Conservation (phyloP, 2,329 filamentous ascomycete species). For the Fusarium musae region DNA sequence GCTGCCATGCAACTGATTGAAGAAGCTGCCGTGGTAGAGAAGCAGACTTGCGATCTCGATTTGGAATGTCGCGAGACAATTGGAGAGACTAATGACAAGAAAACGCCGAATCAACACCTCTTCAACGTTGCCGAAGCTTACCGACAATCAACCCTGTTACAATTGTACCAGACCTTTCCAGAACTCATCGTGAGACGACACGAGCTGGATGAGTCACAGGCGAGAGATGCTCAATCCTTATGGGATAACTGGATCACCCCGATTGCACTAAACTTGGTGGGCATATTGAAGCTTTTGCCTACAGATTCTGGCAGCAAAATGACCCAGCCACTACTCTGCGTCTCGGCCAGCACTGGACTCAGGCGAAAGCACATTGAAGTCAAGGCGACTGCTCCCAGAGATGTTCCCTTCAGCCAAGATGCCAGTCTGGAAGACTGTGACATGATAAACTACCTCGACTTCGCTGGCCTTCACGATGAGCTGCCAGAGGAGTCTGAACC, state of each 20-base stretch:
- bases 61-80: not conserved
- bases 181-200: not conserved
- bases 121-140: not conserved
- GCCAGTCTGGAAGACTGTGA: not conserved
- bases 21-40: not conserved
- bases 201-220: not conserved
- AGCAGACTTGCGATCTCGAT: not conserved
- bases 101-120: not conserved
- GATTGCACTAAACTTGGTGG: not conserved
- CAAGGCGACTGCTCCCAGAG: not conserved
- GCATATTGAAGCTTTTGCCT: not conserved
- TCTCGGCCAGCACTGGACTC: not conserved
- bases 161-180: not conserved
- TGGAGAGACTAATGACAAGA: not conserved
- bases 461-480: not conserved
- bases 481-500: not conserved
- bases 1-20: not conserved
- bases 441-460: not conserved
- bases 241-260: not conserved
- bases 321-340: not conserved
- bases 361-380: not conserved
- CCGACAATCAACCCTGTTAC: not conserved
- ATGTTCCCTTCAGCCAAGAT: not conserved
- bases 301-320: not conserved
- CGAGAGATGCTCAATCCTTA: not conserved